These are phyloP conservation scores for Dioscorea alata DNA, from an alignment of 106 monocot genomes.

Conservation along the genomic window DNA sequence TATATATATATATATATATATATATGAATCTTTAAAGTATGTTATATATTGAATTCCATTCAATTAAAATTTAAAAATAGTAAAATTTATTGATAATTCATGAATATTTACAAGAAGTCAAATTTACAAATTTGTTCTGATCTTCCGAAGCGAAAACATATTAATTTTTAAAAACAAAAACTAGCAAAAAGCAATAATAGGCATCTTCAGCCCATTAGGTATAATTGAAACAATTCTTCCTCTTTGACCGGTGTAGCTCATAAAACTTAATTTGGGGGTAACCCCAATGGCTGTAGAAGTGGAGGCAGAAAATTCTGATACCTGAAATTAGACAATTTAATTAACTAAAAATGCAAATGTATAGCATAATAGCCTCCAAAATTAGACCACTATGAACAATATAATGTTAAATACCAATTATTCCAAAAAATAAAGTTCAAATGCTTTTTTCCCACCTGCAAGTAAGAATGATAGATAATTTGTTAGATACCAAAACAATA, in stretches of 20 bases:
- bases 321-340: slow-evolving; percentile 26
- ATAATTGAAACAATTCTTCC: too few relatives aligned
- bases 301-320: slow-evolving; percentile 82
- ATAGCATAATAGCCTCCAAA: not conserved
- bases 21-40: too few relatives aligned
- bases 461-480: slow-evolving; percentile 4
- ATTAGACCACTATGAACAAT: not conserved
- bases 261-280: slow-evolving; percentile 86
- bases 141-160: too few relatives aligned
- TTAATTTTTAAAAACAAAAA: too few relatives aligned
- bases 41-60: too few relatives aligned
- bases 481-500: not conserved
- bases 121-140: too few relatives aligned
- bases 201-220: too few relatives aligned
- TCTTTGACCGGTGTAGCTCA: slow-evolving; percentile 51
- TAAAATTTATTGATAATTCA: too few relatives aligned
- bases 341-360: slow-evolving; percentile 1
- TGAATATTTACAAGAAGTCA: too few relatives aligned
- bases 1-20: too few relatives aligned
- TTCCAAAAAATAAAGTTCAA: slow-evolving; percentile 74
- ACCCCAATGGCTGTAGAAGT: slow-evolving; percentile 81
- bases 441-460: slow-evolving; percentile 77
- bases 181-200: too few relatives aligned
- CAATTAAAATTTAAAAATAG: too few relatives aligned
- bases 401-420: slow-evolving; percentile 52